Evolutionary conservation across 352 stramenopile genomes (phyloP).

Genomic region (Globisporangium paroecandrum): DNA sequence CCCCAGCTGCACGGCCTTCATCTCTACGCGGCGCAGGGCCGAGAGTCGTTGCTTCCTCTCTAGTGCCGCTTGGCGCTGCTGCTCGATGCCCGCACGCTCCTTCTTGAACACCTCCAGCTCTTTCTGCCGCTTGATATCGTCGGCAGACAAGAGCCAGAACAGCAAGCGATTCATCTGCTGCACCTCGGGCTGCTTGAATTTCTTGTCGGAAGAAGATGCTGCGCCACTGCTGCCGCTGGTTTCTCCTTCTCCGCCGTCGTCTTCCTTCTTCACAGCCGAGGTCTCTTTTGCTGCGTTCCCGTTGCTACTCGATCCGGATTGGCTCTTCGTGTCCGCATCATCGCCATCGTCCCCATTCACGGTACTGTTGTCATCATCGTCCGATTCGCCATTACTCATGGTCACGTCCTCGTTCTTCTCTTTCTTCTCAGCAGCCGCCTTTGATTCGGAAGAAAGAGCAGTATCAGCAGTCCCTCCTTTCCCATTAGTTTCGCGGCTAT

Average conservation of each 20-base stretch:
- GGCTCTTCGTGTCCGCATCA: slow-evolving; percentile 23
- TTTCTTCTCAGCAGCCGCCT: slow-evolving; percentile 18
- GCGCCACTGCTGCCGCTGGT: not conserved
- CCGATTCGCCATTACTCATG: slow-evolving; percentile 52
- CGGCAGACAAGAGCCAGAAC: slow-evolving; percentile 80
- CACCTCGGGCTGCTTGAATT: slow-evolving; percentile 85
- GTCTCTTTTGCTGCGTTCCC: slow-evolving; percentile 19
- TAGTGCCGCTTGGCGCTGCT: slow-evolving; percentile 65
- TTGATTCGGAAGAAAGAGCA: not conserved
- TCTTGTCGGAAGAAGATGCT: slow-evolving; percentile 20
- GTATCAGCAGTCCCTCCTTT: slow-evolving; percentile 6
- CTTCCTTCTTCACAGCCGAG: slow-evolving; percentile 13
- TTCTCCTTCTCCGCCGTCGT: slow-evolving; percentile 8
- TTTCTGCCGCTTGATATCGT: slow-evolving; percentile 82
- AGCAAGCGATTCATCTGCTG: slow-evolving; percentile 88
- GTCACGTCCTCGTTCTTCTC: slow-evolving; percentile 21
- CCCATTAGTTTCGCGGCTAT: not conserved
- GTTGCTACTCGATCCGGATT: slow-evolving; percentile 1
- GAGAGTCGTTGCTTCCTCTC: slow-evolving; percentile 67
- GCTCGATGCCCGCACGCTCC: slow-evolving; percentile 59
- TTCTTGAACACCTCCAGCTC: slow-evolving; percentile 79
- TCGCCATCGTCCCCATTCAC: slow-evolving; percentile 32
- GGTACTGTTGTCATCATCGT: slow-evolving; percentile 42
- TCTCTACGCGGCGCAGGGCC: slow-evolving; percentile 65
- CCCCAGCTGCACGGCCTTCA: slow-evolving; percentile 82